phyloP scores from a whole-genome alignment of 2,329 filamentous ascomycete genomes.

The Clarireedia sp. region DNA sequence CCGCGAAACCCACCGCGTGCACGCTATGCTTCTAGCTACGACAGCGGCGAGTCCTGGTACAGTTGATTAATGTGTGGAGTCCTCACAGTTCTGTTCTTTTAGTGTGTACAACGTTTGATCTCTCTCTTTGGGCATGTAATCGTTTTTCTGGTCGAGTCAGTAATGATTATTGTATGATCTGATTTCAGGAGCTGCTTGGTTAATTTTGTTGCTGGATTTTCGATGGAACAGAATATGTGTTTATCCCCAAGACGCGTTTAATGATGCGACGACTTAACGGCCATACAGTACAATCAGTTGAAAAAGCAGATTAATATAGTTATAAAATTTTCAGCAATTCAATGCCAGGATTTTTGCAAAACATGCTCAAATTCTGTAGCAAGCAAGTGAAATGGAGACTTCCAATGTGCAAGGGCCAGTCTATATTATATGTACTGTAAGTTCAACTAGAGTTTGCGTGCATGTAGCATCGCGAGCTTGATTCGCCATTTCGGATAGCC shows the following conservation, averaged over 20 bases:
- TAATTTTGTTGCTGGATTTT: too few relatives aligned
- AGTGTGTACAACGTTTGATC: neutral
- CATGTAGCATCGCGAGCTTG: neutral
- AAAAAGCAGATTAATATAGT: neutral
- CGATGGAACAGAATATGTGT: neutral
- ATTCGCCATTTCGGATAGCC: neutral
- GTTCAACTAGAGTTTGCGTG: neutral
- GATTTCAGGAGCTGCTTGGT: neutral
- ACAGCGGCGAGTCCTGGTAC: neutral
- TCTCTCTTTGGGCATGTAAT: too few relatives aligned
- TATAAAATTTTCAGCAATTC: neutral
- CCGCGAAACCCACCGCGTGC: slow-evolving; percentile 1
- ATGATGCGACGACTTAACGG: neutral
- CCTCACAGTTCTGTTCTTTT: neutral
- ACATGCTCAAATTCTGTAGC: neutral
- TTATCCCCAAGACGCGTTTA: neutral
- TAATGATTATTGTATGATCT: neutral
- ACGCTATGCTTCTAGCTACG: slow-evolving; percentile 6
- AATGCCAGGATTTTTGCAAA: neutral
- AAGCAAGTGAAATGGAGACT: neutral
- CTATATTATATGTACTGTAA: neutral
- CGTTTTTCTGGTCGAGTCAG: neutral
- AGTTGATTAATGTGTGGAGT: neutral
- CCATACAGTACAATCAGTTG: neutral
- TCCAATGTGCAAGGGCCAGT: neutral